phyloP scores from a whole-genome alignment of 805 yeast species.

The Saccharomycopsis olivae region DNA sequence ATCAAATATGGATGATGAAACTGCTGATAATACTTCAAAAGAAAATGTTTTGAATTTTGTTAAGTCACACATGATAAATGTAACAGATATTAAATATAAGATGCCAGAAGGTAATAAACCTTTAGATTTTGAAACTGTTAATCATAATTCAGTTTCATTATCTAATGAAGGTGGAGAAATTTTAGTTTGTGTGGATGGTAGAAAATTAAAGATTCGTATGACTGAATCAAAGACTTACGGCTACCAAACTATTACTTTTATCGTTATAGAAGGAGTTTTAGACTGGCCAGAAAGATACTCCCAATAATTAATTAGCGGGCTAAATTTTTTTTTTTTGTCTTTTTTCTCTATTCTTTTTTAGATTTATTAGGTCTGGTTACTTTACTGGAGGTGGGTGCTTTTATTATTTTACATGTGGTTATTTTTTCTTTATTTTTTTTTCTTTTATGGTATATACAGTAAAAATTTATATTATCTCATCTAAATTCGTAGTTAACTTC shows the following conservation, averaged over 20 bases:
- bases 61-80: constrained; percentile 45
- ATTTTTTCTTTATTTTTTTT: too few species aligned
- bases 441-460: too few species aligned
- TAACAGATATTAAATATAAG: constrained; percentile 4
- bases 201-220: neutral
- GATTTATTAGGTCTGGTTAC: too few species aligned
- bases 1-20: constrained; percentile 27
- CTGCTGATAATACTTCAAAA: constrained; percentile 38
- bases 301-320: neutral
- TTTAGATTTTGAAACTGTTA: constrained; percentile 1
- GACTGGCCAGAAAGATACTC: constrained; percentile 13
- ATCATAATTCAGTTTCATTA: neutral
- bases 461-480: too few species aligned
- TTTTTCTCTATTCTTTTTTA: too few species aligned
- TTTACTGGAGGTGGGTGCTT: too few species aligned
- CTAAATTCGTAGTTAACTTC: too few species aligned
- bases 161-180: neutral
- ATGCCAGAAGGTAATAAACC: constrained; percentile 4
- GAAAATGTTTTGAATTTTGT: constrained; percentile 50
- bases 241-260: constrained; percentile 7
- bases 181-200: neutral
- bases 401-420: too few species aligned
- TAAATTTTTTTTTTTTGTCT: neutral
- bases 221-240: constrained; percentile 2
- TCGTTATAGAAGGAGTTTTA: constrained; percentile 10